Conservation (phyloP, 192 early-diverging fungal species). For the Mortierella alpina region DNA sequence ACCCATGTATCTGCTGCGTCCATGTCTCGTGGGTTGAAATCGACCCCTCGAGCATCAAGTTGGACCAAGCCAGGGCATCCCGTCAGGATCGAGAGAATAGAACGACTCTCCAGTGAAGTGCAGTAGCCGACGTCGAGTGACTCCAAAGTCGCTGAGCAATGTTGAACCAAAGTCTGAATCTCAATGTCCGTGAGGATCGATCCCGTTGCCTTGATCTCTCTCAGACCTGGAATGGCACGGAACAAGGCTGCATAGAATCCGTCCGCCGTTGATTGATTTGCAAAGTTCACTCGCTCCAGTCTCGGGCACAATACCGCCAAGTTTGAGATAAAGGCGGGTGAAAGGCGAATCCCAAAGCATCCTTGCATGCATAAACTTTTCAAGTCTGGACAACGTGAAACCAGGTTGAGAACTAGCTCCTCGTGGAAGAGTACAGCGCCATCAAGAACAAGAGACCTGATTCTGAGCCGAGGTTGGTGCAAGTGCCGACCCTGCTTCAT, state of each 20-base stretch:
- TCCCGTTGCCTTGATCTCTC: slow-evolving; percentile 5
- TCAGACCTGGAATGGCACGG: slow-evolving; percentile 2
- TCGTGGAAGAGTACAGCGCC: slow-evolving; percentile 38
- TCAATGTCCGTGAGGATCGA: slow-evolving; percentile 13
- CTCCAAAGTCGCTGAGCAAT: slow-evolving; percentile 3
- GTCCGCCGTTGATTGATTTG: slow-evolving; percentile 24
- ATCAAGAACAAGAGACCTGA: slow-evolving; percentile 25
- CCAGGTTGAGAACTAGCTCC: slow-evolving; percentile 26
- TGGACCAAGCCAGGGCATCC: slow-evolving; percentile 9
- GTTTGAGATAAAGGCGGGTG: slow-evolving; percentile 8
- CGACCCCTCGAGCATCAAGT: slow-evolving; percentile 27
- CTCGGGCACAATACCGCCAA: slow-evolving; percentile 4
- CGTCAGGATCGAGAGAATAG: slow-evolving; percentile 15
- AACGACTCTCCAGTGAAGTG: slow-evolving; percentile 17
- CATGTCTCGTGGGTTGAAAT: slow-evolving; percentile 44
- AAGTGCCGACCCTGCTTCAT: background rate
- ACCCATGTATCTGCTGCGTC: slow-evolving; percentile 28
- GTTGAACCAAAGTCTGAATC: slow-evolving; percentile 14
- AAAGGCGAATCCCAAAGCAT: slow-evolving; percentile 39
- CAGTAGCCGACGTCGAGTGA: slow-evolving; percentile 21
- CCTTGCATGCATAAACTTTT: slow-evolving; percentile 27
- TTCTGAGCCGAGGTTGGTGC: slow-evolving; percentile 1
- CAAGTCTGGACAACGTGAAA: slow-evolving; percentile 29
- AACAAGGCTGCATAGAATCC: slow-evolving; percentile 25
- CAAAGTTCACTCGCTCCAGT: slow-evolving; percentile 16